Evolutionary conservation across 495 filamentous ascomycete genomes (phyloP), one percentile per base, ranked within the genome.

Genomic region (Margaritispora aquatica): DNA sequence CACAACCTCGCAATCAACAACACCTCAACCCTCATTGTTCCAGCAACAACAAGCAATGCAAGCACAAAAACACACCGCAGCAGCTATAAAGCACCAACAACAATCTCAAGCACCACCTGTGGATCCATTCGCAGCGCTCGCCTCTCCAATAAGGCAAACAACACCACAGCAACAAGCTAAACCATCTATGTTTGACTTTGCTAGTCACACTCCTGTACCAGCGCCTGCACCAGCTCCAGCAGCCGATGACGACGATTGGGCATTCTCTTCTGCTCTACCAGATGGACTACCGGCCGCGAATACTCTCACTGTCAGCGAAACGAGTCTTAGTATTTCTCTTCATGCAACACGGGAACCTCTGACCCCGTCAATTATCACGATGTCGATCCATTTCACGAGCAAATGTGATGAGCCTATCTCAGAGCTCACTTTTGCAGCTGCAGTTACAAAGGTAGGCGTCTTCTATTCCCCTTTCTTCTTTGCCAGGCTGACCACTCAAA

Each of bases 171-270:
- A 74, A 55, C 69, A 75, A 53, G 56, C 67, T 1, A 53, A 63
- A 20, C 62, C 68, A 1, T 69, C 57, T n/a, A 57, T 70, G 27
- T 58, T 62, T 38, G 68, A 67, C 41, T 60, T 69, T 54, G 54
- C 53, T 26, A 62, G 48, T 31, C 31, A 51, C 13, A 38, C 52
- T 34, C 57, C 56, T 63, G 57, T 67, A 55, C 65, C 72, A 52
- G 61, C 65, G 19, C 62, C 71, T 11, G 49, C 63, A 24, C 58
- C 54, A 59, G 69, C 72, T 29, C 55, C 74, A 24, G 74, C 68
- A 63, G 77, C 85, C 54, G 82, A 85, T 26, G 87, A 90, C 21
- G 94, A 98, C 61, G 94, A 98, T 65, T 98, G 94, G 94, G 84
- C 85, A 34, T 98, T 97, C 67, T 80, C 89, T 8, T 97, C 94